A percentile compares a stretch with the other conserved stretches of the same genome.
Conservation (phyloP, 371 early-diverging fungal species). For the Lichtheimia ramosa region DNA sequence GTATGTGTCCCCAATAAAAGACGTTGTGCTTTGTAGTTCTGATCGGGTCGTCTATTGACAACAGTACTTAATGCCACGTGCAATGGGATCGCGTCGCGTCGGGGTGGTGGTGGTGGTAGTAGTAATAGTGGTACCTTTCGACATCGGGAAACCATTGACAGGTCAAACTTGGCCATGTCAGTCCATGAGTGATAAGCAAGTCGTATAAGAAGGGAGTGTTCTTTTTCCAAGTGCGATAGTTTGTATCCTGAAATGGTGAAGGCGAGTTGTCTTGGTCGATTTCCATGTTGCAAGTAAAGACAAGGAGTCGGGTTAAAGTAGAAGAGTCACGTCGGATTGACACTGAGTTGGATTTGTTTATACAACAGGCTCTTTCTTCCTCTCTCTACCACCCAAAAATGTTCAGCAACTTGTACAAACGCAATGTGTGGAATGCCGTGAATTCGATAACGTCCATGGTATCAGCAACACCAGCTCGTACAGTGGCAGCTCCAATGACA, state of each 20-base stretch:
- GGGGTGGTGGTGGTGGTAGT: neutral
- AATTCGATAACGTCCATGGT: neutral
- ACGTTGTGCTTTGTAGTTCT: conserved; percentile 56
- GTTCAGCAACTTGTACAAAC: conserved; percentile 10
- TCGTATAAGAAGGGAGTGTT: conserved; percentile 98
- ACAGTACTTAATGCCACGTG: neutral
- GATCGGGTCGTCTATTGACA: conserved; percentile 13
- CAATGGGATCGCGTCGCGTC: neutral
- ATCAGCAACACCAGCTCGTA: neutral
- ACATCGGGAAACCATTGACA: conserved; percentile 98
- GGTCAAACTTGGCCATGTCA: conserved; percentile 98
- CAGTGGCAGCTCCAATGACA: neutral
- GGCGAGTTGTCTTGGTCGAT: too few relatives aligned
- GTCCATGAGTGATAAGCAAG: conserved; percentile 92
- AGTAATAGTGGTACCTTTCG: conserved; percentile 56
- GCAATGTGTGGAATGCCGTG: conserved; percentile 5
- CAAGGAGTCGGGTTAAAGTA: too few relatives aligned
- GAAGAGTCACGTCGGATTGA: too few relatives aligned
- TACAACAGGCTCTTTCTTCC: too few relatives aligned
- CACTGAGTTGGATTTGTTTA: too few relatives aligned
- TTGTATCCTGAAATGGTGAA: conserved; percentile 16
- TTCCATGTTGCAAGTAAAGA: too few relatives aligned
- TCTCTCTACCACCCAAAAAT: neutral
- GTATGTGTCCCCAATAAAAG: conserved; percentile 96
- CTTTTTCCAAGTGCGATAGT: conserved; percentile 98